Evolutionary conservation across 176 grass and related monocot species (phyloP), one percentile per base, ranked within the genome.

Genomic region (Ensete ventricosum): DNA sequence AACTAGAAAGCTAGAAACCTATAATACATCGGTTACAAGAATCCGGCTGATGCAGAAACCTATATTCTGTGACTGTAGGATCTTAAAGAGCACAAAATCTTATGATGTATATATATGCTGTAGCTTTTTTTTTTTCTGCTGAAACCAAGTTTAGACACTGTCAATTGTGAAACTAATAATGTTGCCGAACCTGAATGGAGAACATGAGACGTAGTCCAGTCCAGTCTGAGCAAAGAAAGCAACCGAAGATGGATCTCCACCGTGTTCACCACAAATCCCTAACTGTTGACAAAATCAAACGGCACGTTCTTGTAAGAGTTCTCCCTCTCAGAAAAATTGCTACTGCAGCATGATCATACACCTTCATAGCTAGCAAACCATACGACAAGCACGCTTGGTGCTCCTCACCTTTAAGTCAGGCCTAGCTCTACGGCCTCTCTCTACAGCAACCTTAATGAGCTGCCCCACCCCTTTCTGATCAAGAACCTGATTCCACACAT

Each of bases 251-350:
- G 96, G 91, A 82, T 99, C 96, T n/a, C 96, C 96, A 72, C 96
- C 96, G 88, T 99, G 96, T 71, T 99, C 96, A 25, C 96, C 96
- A 82, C 96, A 99, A 63, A 99, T 89, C 34, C 96, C 96, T 69
- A 99, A 62, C 96, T 99, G 78, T 73, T 29, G 10, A 52, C 24
- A 8, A 14, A 7, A 58, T 24, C 8, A 48, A n/a, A 3, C 17
- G 26, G 6, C 14, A 14, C 22, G 53, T 49, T 13, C 13, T 23
- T 50, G 19, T 70, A 70, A 70, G 67, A 51, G 16, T 20, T 50
- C 43, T 50, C 3, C n/a, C 34, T 11, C 2, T 43, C 34, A 43
- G 34, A 43, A 43, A 43, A 43, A 43, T 43, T 43, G 34, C 34
- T 43, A 43, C 34, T 6, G 34, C 4, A 43, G 34, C 34, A 43